phyloP scores from a whole-genome alignment of 306 rosid species.

The Morella rubra region DNA sequence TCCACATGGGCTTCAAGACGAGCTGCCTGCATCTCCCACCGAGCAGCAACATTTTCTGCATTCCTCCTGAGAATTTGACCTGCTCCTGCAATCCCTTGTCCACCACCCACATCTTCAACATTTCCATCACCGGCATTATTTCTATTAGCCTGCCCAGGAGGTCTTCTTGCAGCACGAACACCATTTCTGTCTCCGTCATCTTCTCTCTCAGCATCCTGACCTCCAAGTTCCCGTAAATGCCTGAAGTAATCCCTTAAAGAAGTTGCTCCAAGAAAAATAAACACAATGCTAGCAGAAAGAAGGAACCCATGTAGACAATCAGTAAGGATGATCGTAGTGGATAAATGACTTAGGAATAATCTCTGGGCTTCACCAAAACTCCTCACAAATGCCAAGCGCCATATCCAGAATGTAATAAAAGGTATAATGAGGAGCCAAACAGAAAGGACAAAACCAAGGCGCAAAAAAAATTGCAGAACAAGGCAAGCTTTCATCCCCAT shows the following conservation, averaged over 20 bases:
- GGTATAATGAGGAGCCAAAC: slow-evolving; percentile 98
- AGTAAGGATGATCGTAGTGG: slow-evolving; percentile 80
- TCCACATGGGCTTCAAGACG: slow-evolving; percentile 99
- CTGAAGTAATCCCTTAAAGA: slow-evolving; percentile 98
- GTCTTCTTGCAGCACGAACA: slow-evolving; percentile 85
- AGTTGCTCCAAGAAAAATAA: slow-evolving; percentile 95
- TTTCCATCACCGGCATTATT: slow-evolving; percentile 73
- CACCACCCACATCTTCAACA: slow-evolving; percentile 87
- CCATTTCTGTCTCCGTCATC: slow-evolving; percentile 96
- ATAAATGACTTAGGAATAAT: slow-evolving; percentile 85
- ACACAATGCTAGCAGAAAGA: slow-evolving; percentile 96
- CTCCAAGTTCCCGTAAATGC: slow-evolving; percentile 96
- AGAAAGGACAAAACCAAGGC: slow-evolving; percentile 90
- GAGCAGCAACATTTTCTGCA: slow-evolving; percentile 96
- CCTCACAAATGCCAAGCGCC: slow-evolving; percentile 99
- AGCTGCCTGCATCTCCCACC: slow-evolving; percentile 99
- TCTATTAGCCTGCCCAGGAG: slow-evolving; percentile 84
- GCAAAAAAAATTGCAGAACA: slow-evolving; percentile 89
- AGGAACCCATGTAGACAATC: slow-evolving; percentile 99
- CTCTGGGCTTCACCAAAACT: slow-evolving; percentile 96
- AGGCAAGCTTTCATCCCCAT: slow-evolving; percentile 98
- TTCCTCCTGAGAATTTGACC: slow-evolving; percentile 91
- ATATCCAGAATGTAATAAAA: slow-evolving; percentile 97
- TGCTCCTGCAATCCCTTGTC: slow-evolving; percentile 84
- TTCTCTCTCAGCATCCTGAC: slow-evolving; percentile 90